phyloP scores from a whole-genome alignment of 2,329 filamentous ascomycete species.

The Pestalotiopsis sp. region DNA sequence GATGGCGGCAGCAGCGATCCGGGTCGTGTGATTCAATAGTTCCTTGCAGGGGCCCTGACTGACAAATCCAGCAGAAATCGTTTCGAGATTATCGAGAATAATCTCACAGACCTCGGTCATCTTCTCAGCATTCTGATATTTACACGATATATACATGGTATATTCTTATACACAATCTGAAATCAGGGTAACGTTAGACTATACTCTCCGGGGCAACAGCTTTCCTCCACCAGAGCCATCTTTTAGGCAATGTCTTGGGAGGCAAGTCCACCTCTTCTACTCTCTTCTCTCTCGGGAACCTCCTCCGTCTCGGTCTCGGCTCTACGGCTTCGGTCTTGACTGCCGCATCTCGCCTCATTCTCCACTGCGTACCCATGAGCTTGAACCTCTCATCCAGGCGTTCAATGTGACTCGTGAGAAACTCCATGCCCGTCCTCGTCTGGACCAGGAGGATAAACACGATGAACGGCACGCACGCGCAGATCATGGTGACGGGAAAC shows the following conservation, averaged over 20 bases:
- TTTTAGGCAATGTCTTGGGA: not conserved
- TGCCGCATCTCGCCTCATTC: not conserved
- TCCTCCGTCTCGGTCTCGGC: conserved; percentile 2
- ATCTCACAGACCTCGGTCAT: no score
- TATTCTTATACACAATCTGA: not conserved
- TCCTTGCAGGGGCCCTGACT: not conserved
- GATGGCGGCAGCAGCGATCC: no score
- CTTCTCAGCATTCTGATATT: no score
- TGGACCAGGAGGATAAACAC: not conserved
- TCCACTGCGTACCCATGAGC: not conserved
- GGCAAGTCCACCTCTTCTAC: not conserved
- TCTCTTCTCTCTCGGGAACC: conserved; percentile 1
- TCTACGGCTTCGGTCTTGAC: not conserved
- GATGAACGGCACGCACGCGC: conserved; percentile 10
- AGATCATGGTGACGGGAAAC: conserved; percentile 12
- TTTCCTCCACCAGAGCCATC: not conserved
- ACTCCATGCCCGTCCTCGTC: conserved; percentile 10
- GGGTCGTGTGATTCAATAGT: not conserved
- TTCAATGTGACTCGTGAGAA: not conserved
- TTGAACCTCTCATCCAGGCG: conserved; percentile 1
- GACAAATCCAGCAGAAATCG: not conserved
- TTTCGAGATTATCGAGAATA: no score
- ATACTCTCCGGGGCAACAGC: not conserved
- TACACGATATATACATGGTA: not conserved
- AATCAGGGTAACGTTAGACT: not conserved